Evolutionary conservation across 345 rosid genomes (phyloP).

Genomic region (Salix dunnii): DNA sequence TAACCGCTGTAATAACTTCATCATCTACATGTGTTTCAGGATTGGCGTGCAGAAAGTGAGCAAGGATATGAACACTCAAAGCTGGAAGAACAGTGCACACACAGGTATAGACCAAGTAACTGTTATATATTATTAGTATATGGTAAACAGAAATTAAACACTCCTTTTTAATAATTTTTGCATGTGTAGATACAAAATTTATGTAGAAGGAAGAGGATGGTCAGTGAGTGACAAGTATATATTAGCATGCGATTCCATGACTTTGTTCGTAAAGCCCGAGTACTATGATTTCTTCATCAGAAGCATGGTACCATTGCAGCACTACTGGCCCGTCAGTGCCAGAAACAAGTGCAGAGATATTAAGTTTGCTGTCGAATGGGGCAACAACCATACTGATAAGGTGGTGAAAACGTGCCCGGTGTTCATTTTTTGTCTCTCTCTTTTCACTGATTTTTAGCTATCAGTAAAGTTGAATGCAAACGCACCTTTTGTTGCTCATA

Average conservation of each 20-base stretch:
- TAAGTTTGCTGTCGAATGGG: constrained; percentile 77
- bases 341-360: constrained; percentile 49
- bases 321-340: constrained; percentile 74
- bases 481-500: background rate
- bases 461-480: background rate
- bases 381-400: constrained; percentile 33
- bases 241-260: constrained; percentile 69
- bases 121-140: background rate
- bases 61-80: constrained; percentile 41
- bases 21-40: constrained; percentile 7
- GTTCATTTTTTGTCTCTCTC: too few species aligned
- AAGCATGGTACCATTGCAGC: constrained; percentile 63
- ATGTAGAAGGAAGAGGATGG: constrained; percentile 74
- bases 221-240: constrained; percentile 81
- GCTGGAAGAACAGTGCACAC: constrained; percentile 53
- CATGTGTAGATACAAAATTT: constrained; percentile 57
- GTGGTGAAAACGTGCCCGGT: too few species aligned
- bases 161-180: background rate
- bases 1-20: background rate
- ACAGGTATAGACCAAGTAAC: constrained; percentile 27
- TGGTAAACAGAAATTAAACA: too few species aligned
- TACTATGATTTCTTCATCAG: constrained; percentile 61
- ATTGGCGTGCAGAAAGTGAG: constrained; percentile 35
- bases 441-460: background rate
- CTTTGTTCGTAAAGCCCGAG: constrained; percentile 41